Base-by-base conservation (phyloP, 2,329 filamentous ascomycete species). In the Tolypocladium tropicale region DNA sequence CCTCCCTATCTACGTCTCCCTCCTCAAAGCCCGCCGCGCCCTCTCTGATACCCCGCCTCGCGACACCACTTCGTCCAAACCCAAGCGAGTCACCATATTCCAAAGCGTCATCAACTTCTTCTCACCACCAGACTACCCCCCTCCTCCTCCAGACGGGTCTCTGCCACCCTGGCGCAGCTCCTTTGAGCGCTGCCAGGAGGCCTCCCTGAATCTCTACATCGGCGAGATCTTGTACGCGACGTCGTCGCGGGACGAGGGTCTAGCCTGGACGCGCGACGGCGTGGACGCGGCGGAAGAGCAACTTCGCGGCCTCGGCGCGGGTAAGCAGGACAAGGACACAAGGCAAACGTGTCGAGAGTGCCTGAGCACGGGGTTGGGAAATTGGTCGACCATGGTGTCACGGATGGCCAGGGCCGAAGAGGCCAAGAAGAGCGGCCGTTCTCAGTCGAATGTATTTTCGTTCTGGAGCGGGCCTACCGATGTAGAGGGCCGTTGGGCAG, bases 211-310 rank as follows among this genome's bases (percentile, higher is more conserved):
- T 77, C 80, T 91, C 28, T 94, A 96, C 70, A 93, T 97, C 60
- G 93, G 93, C 57, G 93, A 97, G 73, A 95, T 97, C 53, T 79
- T 97, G 34, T 96, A 88, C 70, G 82, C 89, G 0, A 81, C 81
- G 5, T 63, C 66, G 1, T 72, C 70, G 21, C 75, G 76, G 53
- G 84, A 89, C 52, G 85, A 88, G 58, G 93, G 91, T 0, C 77
- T 96, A 2, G 84, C 85, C 6, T 97, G 93, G 93, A 96, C 93
- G 1, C 83, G 90, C 55, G 90, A 96, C 60, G 91, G 88, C 30
- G 90, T 95, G 34, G 87, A 92, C 62, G 74, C 88, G 1, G 88
- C 91, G 3, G 91, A 92, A 70, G 78, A 85, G 58, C 84, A 84
- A 64, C 77, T 84, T 46, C 81, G 78, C 61, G 71, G 63, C 23